These are phyloP conservation scores for Skeletonema potamos DNA, from an alignment of 108 stramenopile species.

Conservation along the genomic window DNA sequence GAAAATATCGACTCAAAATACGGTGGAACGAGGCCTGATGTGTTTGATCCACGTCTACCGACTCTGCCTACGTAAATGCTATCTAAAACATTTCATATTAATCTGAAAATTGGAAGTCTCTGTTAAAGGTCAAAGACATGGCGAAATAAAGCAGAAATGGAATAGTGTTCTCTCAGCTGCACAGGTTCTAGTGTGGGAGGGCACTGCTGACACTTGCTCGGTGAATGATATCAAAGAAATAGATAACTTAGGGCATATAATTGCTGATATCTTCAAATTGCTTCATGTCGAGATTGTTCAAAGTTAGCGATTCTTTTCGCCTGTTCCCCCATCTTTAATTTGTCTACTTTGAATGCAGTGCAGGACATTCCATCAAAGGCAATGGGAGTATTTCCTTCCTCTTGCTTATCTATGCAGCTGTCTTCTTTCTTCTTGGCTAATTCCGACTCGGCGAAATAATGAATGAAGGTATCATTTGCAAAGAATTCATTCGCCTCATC, in stretches of 20 bases:
- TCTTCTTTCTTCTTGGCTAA: constrained; percentile 34
- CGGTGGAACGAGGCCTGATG: constrained; percentile 22
- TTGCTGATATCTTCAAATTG: too few relatives aligned
- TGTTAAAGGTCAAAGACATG: too few relatives aligned
- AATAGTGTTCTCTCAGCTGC: too few relatives aligned
- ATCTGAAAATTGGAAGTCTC: neutral
- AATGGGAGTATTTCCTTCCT: neutral
- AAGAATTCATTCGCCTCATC: neutral
- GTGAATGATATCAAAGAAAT: too few relatives aligned
- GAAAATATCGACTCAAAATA: constrained; percentile 27
- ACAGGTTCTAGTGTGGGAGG: too few relatives aligned
- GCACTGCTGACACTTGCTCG: too few relatives aligned
- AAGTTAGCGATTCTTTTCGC: constrained; percentile 41
- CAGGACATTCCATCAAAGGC: constrained; percentile 57
- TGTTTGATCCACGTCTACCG: constrained; percentile 1
- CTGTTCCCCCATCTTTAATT: constrained; percentile 42
- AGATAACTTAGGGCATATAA: too few relatives aligned
- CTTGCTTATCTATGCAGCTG: neutral
- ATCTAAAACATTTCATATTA: neutral
- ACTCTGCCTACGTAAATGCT: neutral
- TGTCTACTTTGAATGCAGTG: constrained; percentile 49
- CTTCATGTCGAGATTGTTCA: constrained; percentile 15
- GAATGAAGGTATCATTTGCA: constrained; percentile 37
- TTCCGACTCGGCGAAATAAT: constrained; percentile 77
- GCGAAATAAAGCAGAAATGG: too few relatives aligned